phyloP scores from a whole-genome alignment of 768 basidiomycete genomes.

The Auricularia auricula-judae region DNA sequence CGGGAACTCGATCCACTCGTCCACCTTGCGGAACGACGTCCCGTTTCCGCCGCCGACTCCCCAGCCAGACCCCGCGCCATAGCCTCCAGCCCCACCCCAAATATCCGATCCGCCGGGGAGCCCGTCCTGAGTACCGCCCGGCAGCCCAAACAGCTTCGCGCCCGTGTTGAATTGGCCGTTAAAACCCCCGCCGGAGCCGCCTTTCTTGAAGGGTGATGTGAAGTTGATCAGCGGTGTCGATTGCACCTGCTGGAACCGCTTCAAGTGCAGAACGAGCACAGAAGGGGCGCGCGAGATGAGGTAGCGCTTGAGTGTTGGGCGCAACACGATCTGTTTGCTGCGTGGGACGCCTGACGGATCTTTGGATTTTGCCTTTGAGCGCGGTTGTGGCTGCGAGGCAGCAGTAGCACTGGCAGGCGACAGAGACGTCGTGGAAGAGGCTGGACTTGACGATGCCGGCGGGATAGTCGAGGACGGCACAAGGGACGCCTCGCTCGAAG shows the following conservation, averaged over 20 bases:
- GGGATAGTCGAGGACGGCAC: too few relatives aligned
- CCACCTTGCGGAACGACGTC: constrained; percentile 54
- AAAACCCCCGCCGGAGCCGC: constrained; percentile 18
- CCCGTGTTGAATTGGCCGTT: not conserved
- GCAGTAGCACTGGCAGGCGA: too few relatives aligned
- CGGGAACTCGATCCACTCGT: constrained; percentile 87
- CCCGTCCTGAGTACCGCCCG: not conserved
- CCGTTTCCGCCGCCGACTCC: constrained; percentile 30
- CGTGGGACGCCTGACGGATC: constrained; percentile 7
- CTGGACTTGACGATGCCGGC: too few relatives aligned
- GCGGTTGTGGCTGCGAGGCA: too few relatives aligned
- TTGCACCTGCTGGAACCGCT: constrained; percentile 82
- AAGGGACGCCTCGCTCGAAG: too few relatives aligned
- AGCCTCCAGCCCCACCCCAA: not conserved
- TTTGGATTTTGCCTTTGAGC: not conserved
- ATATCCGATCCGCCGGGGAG: not conserved
- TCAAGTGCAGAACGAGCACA: constrained; percentile 83
- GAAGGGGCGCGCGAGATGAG: constrained; percentile 80
- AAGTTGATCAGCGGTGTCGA: constrained; percentile 38
- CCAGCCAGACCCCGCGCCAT: not conserved
- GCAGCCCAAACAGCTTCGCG: not conserved
- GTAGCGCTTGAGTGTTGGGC: constrained; percentile 89
- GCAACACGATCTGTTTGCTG: constrained; percentile 56
- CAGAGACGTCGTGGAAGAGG: too few relatives aligned
- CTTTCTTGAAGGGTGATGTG: constrained; percentile 43